These are phyloP conservation scores for Sclerotinia spermophila DNA, from an alignment of 2,329 filamentous ascomycete species.

Conservation along the genomic window DNA sequence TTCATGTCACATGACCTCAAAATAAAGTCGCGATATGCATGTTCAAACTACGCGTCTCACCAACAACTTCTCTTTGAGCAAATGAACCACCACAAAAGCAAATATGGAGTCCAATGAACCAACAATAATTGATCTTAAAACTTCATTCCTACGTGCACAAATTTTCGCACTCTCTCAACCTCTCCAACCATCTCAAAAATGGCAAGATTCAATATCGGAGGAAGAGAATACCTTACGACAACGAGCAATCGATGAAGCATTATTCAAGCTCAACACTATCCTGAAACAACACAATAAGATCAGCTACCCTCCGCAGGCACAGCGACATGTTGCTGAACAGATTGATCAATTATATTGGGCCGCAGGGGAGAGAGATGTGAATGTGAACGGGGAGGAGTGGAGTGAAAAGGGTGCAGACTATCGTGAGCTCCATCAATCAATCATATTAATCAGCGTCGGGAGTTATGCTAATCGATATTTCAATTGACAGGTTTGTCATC, in stretches of 20 bases:
- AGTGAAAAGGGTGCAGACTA: conserved; percentile 39
- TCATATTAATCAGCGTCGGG: neutral
- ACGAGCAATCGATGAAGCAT: conserved; percentile 53
- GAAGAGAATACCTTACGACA: conserved; percentile 40
- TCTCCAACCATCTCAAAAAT: conserved; percentile 39
- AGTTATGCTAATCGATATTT: conserved; percentile 1
- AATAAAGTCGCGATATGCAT: neutral
- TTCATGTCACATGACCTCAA: neutral
- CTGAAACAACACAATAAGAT: conserved; percentile 62
- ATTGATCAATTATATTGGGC: conserved; percentile 62
- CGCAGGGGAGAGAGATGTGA: conserved; percentile 40
- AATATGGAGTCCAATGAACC: conserved; percentile 34
- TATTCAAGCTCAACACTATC: conserved; percentile 57
- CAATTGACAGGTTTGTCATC: conserved; percentile 23
- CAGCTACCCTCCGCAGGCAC: conserved; percentile 66
- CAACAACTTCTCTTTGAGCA: neutral
- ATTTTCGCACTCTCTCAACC: conserved; percentile 39
- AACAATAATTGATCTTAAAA: conserved; percentile 59
- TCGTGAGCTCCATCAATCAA: conserved; percentile 24
- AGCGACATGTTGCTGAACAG: conserved; percentile 68
- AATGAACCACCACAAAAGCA: neutral
- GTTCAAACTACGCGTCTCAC: neutral
- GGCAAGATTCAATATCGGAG: conserved; percentile 46
- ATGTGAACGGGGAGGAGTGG: conserved; percentile 41
- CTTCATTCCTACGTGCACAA: conserved; percentile 45